A percentile compares a stretch with the other conserved stretches of the same genome.
Evolutionary conservation across 169 alveolate genomes (phyloP).

Genomic region (Cryptosporidium felis): DNA sequence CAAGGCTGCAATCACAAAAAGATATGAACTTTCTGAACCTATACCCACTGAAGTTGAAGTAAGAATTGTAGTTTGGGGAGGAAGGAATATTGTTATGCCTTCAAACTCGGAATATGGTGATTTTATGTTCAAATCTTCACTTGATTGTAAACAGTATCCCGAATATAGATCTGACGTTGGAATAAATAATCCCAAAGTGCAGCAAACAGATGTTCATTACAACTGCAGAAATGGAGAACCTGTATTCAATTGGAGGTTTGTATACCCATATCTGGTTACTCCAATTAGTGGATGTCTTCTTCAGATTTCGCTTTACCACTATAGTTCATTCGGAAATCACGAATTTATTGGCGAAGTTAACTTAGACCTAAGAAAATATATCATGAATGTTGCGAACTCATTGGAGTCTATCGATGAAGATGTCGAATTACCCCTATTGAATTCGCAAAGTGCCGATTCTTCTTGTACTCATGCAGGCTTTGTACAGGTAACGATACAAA

Average conservation of each 20-base stretch:
- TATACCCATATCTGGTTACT: constrained; percentile 83
- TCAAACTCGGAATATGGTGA: constrained; percentile 69
- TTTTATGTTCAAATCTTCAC: constrained; percentile 72
- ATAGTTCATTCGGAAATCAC: constrained; percentile 85
- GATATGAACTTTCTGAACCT: constrained; percentile 81
- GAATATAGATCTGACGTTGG: constrained; percentile 76
- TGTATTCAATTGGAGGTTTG: constrained; percentile 90
- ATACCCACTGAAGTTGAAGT: constrained; percentile 82
- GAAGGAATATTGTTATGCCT: constrained; percentile 68
- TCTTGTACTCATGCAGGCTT: constrained; percentile 80
- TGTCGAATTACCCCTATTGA: constrained; percentile 84
- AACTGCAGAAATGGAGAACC: constrained; percentile 87
- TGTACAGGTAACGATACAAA: constrained; percentile 88
- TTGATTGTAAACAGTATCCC: constrained; percentile 86
- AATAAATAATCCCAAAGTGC: constrained; percentile 74
- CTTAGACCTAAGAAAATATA: constrained; percentile 82
- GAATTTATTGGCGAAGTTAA: constrained; percentile 88
- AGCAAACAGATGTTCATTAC: constrained; percentile 90
- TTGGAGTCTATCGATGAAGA: constrained; percentile 81
- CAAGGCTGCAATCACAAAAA: constrained; percentile 80
- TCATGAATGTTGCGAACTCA: constrained; percentile 83
- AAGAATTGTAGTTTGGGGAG: constrained; percentile 79
- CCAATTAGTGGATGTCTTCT: constrained; percentile 89
- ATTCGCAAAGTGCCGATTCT: constrained; percentile 75
- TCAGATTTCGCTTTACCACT: constrained; percentile 86